phyloP scores from a whole-genome alignment of 768 basidiomycete species.

The Brasilioporus rufonigricans region DNA sequence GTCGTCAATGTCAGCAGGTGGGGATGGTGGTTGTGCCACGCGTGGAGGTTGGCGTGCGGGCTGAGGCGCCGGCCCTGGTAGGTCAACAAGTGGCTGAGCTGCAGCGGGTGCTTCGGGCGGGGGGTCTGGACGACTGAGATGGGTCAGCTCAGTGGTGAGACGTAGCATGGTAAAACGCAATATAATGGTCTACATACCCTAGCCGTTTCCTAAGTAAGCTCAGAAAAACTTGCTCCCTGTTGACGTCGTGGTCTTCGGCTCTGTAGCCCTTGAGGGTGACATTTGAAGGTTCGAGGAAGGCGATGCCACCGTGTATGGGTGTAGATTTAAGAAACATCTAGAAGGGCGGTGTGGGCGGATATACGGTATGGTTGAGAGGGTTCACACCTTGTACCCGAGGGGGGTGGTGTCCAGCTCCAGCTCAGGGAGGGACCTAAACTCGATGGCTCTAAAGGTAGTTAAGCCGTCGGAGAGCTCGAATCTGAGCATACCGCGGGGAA shows the following conservation, averaged over 20 bases:
- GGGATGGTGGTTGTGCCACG: constrained; percentile 6
- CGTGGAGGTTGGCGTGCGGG: constrained; percentile 7
- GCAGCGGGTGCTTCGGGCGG: constrained; percentile 10
- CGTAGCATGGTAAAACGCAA: not conserved
- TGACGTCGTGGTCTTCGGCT: constrained; percentile 61
- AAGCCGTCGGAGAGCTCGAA: constrained; percentile 80
- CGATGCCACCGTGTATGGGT: constrained; percentile 64
- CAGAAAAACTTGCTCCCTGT: constrained; percentile 59
- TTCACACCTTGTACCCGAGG: constrained; percentile 75
- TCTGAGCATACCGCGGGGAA: constrained; percentile 75
- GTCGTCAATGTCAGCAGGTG: constrained; percentile 17
- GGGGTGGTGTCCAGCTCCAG: constrained; percentile 73
- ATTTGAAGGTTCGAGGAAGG: constrained; percentile 72
- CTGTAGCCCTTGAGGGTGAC: constrained; percentile 58
- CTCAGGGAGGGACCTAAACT: constrained; percentile 65
- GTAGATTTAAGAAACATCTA: constrained; percentile 74
- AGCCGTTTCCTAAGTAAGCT: constrained; percentile 59
- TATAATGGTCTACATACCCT: constrained; percentile 52
- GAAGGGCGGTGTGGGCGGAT: not conserved
- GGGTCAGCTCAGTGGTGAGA: not conserved
- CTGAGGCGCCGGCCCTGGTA: constrained; percentile 14
- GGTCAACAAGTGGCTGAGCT: constrained; percentile 11
- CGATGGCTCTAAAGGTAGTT: constrained; percentile 67
- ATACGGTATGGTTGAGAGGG: not conserved
- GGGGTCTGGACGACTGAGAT: constrained; percentile 26